Base-by-base conservation (phyloP, 805 yeast genomes). In the Candida peoriensis region DNA sequence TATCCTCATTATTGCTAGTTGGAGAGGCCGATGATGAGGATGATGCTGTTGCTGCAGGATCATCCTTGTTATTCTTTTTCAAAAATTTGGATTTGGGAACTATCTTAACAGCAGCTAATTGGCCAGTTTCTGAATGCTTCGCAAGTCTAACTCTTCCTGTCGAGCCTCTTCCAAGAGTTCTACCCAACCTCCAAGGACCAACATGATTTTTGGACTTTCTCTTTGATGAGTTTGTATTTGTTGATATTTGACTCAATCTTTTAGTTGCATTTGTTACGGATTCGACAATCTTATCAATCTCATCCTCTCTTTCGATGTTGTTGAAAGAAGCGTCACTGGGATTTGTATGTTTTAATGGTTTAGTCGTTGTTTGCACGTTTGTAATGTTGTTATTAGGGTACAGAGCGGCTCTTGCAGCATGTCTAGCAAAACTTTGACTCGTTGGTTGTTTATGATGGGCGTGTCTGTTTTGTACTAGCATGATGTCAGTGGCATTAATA, bases 151-250 rank as follows among this genome's bases (percentile, higher is more conserved):
- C 98, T 42, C 97, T 74, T 17, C 98, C 97, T 2, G 96, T 86
- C 11, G 95, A 83, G n/a, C 98, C 98, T 39, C 94, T 72, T 17
- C 98, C 98, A 33, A 93, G 66, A 2, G 98, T 93, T 46, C 90
- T 74, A 20, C 97, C 97, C 24, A 93, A 66, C 55, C 87, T 84
- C 98, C 98, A 93, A 2, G 98, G 97, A 3, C 98, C 98, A 29
- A 93, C 58, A 24, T 52, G 58, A 28, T 52, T 52, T 34, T 52
- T 52, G 11, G 55, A 48, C 33, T 54, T 54, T 33, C 58, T 45
- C 33, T 54, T 53, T 10, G 55, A 54, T 11, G 53, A 48, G 27
- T 49, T 52, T 14, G 58, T 52, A 24, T 48, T 54, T 5, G 55
- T 54, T 3, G 58, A 54, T 5, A 47, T 44, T 36, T 52, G 57